Percentiles rank a stretch among this genome's conserved stretches.
Conservation (phyloP, 2,329 filamentous ascomycete species). For the Monilinia fructicola region DNA sequence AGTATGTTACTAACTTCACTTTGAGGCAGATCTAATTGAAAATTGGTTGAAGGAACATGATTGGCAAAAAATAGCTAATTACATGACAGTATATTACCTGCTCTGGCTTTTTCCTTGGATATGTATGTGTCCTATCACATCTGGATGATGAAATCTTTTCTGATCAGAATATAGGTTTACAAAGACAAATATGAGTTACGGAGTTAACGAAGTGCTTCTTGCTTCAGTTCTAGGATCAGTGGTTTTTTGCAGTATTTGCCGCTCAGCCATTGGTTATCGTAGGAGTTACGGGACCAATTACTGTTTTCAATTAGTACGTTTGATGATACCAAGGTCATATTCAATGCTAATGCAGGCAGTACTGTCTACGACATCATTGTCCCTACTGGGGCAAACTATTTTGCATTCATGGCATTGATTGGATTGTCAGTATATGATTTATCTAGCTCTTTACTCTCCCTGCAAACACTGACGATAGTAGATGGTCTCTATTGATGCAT, state of each 20-base stretch:
- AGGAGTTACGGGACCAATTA: constrained; percentile 86
- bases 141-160: background rate
- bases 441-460: background rate
- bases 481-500: constrained; percentile 82
- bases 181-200: constrained; percentile 80
- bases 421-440: constrained; percentile 53
- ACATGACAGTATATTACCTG: constrained; percentile 70
- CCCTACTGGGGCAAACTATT: constrained; percentile 74
- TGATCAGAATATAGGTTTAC: constrained; percentile 55
- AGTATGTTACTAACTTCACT: constrained; percentile 52
- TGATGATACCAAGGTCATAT: background rate
- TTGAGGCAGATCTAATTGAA: background rate
- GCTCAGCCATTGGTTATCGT: constrained; percentile 89
- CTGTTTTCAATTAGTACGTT: constrained; percentile 81
- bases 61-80: background rate
- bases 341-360: constrained; percentile 49
- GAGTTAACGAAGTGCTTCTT: constrained; percentile 88
- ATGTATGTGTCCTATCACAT: constrained; percentile 52
- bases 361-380: constrained; percentile 88
- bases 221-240: constrained; percentile 79
- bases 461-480: constrained; percentile 41
- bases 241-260: constrained; percentile 77
- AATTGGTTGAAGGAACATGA: background rate
- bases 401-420: constrained; percentile 91
- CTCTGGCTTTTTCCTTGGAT: constrained; percentile 84